These are phyloP conservation scores for Suillus bovinus DNA, from an alignment of 768 basidiomycete species.

Conservation along the genomic window DNA sequence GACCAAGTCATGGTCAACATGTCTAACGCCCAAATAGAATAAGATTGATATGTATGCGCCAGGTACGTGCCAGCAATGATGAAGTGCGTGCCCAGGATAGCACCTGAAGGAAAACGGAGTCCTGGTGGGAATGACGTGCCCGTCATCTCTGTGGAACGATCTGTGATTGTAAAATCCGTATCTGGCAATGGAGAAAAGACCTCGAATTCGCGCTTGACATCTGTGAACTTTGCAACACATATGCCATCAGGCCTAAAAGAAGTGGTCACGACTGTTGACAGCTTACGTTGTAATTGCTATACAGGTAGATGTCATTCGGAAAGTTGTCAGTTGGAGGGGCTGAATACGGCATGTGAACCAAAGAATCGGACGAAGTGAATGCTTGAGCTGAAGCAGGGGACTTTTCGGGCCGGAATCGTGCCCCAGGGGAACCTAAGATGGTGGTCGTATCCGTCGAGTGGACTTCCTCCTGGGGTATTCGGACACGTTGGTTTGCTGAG, in stretches of 20 bases:
- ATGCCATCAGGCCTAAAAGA: slow-evolving; percentile 15
- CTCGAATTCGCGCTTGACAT: slow-evolving; percentile 94
- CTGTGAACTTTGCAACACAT: slow-evolving; percentile 67
- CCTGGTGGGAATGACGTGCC: slow-evolving; percentile 88
- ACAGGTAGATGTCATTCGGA: slow-evolving; percentile 86
- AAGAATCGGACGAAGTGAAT: slow-evolving; percentile 55
- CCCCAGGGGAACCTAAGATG: slow-evolving; percentile 54
- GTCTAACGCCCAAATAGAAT: slow-evolving; percentile 96
- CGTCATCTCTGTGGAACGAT: slow-evolving; percentile 79
- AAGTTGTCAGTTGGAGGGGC: slow-evolving; percentile 67
- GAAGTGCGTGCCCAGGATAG: slow-evolving; percentile 86
- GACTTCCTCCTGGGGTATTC: slow-evolving; percentile 63
- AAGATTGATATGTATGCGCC: slow-evolving; percentile 90
- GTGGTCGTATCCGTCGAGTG: slow-evolving; percentile 41
- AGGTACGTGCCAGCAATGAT: slow-evolving; percentile 96
- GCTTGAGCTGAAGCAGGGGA: slow-evolving; percentile 42
- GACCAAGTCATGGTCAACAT: slow-evolving; percentile 82
- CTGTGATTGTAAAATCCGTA: slow-evolving; percentile 73
- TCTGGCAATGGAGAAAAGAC: slow-evolving; percentile 82
- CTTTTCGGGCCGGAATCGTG: slow-evolving; percentile 56
- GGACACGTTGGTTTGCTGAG: slow-evolving; percentile 65
- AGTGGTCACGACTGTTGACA: slow-evolving; percentile 5
- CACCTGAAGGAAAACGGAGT: slow-evolving; percentile 93
- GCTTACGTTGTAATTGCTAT: slow-evolving; percentile 94
- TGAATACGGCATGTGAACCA: slow-evolving; percentile 78